Base-by-base conservation (phyloP, 2,329 filamentous ascomycete species). In the Pseudogymnoascus sp. region DNA sequence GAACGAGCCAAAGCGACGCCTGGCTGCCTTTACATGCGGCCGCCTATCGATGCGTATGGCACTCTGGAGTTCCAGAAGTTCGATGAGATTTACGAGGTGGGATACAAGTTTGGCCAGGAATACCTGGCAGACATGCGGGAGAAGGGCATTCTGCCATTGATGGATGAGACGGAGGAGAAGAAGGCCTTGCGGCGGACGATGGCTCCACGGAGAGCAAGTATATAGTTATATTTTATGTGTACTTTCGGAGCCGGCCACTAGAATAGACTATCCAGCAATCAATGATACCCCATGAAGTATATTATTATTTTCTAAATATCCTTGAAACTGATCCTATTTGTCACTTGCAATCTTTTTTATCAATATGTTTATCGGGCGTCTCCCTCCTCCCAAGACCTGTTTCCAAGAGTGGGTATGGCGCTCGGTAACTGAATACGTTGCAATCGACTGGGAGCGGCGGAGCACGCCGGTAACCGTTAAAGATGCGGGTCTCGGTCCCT, bases 21-120 rank as follows among this genome's bases (percentile, higher is more conserved):
- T 0, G 95, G 95, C 0, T 97, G 93, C 75, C 82, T 96, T 61
- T 99, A 99, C 75, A 96, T 99, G 91, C 85, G 95, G 0, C 96
- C 96, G 3, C 95, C 95, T 0, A 89, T 99, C 66, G 95, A 97
- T 72, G 83, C 85, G 1, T 99, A 96, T 70, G 95, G 93, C 3
- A 99, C 95, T 1, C 79, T 99, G 31, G 95, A 99, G 64, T 99
- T 99, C 79, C 90, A 87, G 66, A 97, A 96, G 75, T 99, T 99
- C 75, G 93, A 97, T 71, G 96, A 99, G 80, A 93, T 99, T 62
- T 96, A 96, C 72, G 82, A 89, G 68, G 83, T 97, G 9, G 96
- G 95, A 1, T 96, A 96, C 76, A 82, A 84, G 62, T 99, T 88
- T 72, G 95, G 92, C 3, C 88, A 89, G 74, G 85, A 91, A 62